A percentile compares a stretch with the other conserved stretches of the same genome.
Evolutionary conservation across 2,329 filamentous ascomycete species (phyloP).

Genomic region (Mycogone perniciosa): DNA sequence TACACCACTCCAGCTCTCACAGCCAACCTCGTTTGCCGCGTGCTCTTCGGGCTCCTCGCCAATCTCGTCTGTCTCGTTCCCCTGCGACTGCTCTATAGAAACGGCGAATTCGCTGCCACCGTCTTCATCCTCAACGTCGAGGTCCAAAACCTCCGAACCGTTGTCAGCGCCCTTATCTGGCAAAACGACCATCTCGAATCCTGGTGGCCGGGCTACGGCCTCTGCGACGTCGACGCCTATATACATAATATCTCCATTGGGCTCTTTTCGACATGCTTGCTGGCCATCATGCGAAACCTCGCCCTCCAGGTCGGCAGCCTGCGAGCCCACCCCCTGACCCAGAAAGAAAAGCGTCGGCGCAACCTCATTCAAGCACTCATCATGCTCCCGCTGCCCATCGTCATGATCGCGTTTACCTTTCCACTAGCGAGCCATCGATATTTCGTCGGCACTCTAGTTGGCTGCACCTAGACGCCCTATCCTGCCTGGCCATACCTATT

Average conservation of each 20-base stretch:
- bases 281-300: slow-evolving; percentile 50
- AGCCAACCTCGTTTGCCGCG: slow-evolving; percentile 44
- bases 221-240: slow-evolving; percentile 48
- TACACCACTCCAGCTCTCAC: slow-evolving; percentile 26
- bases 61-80: slow-evolving; percentile 45
- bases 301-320: slow-evolving; percentile 43
- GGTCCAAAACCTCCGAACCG: slow-evolving; percentile 41
- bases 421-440: slow-evolving; percentile 44
- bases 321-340: slow-evolving; percentile 34
- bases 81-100: slow-evolving; percentile 42
- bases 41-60: slow-evolving; percentile 40
- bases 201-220: slow-evolving; percentile 48
- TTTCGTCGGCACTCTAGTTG: slow-evolving; percentile 41
- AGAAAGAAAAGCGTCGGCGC: slow-evolving; percentile 35
- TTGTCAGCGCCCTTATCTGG: slow-evolving; percentile 49
- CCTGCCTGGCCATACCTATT: slow-evolving; percentile 42
- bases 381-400: slow-evolving; percentile 47
- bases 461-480: slow-evolving; percentile 41
- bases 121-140: slow-evolving; percentile 42
- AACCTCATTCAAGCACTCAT: slow-evolving; percentile 44
- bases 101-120: slow-evolving; percentile 48
- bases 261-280: slow-evolving; percentile 44
- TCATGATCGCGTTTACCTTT: slow-evolving; percentile 44
- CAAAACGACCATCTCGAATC: slow-evolving; percentile 39
- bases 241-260: slow-evolving; percentile 41